Evolutionary conservation across 2,329 filamentous ascomycete species (phyloP).

Genomic region (Orbilia brochopaga): DNA sequence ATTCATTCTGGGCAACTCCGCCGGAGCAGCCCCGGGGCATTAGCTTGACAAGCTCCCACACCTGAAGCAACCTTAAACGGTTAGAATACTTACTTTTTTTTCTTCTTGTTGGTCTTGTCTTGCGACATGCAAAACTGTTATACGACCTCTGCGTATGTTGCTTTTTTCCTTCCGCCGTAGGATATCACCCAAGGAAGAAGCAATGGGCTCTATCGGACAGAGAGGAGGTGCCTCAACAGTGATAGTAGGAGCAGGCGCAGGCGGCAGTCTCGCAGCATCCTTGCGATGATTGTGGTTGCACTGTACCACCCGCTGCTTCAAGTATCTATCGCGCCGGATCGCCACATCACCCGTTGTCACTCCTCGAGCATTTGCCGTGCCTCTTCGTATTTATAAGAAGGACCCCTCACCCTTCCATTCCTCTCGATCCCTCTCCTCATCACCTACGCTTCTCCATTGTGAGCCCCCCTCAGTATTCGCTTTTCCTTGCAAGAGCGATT

Average conservation of each 20-base stretch:
- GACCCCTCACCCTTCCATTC: conserved; percentile 22
- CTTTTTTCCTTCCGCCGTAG: conserved; percentile 30
- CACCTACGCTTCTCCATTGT: conserved; percentile 12
- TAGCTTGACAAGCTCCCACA: conserved; percentile 23
- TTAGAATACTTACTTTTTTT: conserved; percentile 10
- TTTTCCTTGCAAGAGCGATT: conserved; percentile 26
- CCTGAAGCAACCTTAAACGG: conserved; percentile 5
- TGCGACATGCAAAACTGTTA: conserved; percentile 29
- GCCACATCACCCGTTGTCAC: conserved; percentile 27
- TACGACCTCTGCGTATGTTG: conserved; percentile 15
- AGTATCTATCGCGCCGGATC: conserved; percentile 20
- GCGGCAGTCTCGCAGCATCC: conserved; percentile 23
- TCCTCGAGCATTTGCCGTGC: conserved; percentile 18
- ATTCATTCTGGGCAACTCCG: conserved; percentile 3
- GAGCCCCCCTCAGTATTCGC: conserved; percentile 12
- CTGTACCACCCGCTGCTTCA: conserved; percentile 45
- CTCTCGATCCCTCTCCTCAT: conserved; percentile 18
- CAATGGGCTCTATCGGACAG: conserved; percentile 24
- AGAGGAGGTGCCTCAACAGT: conserved; percentile 40
- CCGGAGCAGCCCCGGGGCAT: conserved; percentile 30
- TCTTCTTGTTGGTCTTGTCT: conserved; percentile 19
- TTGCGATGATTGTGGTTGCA: conserved; percentile 16
- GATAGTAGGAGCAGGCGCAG: conserved; percentile 10
- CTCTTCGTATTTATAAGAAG: conserved; percentile 34
- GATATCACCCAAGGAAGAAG: conserved; percentile 21